Base-by-base conservation (phyloP, 768 basidiomycete species). In the Lactarius sp. region DNA sequence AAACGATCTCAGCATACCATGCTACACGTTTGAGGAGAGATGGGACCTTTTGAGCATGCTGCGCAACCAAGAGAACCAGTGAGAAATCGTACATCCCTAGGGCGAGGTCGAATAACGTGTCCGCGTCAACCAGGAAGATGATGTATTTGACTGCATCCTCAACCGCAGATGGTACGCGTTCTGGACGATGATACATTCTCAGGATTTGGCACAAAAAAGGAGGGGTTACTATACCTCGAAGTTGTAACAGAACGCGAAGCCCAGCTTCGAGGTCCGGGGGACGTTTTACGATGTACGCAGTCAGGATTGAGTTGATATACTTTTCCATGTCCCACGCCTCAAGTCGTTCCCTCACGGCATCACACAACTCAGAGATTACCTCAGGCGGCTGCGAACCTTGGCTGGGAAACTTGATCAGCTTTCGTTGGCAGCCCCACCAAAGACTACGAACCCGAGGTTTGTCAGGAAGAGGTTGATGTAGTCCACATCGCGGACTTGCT, bases 51-150 rank as follows among this genome's bases (percentile, higher is more conserved):
- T 98, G 95, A 52, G 96, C 90, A 70, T 97, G 89, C 72, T 98
- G 97, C 1, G 97, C 95, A 47, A 99, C 84, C 87, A 98, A 88
- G 27, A 98, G 78, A 7, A 98, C 96, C 18, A 99, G 78, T 34
- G 91, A 87, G 77, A 98, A 98, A 75, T 99, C 94, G 71, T 99
- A 99, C 94, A 98, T 98, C 20, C 97, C 97, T 37, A 99, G 81
- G 1, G 97, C 97, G 12, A 91, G 90, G 73, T 98, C 87, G 76
- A 96, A 98, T 4, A 99, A 81, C 51, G 81, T 80, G 69, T 98
- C 85, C 0, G 94, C 94, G 68, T 98, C 93, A 20, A 94, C 92
- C 37, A 99, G 83, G 80, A 98, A 99, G 73, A 98, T 98, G 73
- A 98, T 88, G 71, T 98, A 99, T 72, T 95, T 98, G 70, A 98